Evolutionary conservation across 331 rosid species (phyloP).

Genomic region (Erythrophleum ivorense): DNA sequence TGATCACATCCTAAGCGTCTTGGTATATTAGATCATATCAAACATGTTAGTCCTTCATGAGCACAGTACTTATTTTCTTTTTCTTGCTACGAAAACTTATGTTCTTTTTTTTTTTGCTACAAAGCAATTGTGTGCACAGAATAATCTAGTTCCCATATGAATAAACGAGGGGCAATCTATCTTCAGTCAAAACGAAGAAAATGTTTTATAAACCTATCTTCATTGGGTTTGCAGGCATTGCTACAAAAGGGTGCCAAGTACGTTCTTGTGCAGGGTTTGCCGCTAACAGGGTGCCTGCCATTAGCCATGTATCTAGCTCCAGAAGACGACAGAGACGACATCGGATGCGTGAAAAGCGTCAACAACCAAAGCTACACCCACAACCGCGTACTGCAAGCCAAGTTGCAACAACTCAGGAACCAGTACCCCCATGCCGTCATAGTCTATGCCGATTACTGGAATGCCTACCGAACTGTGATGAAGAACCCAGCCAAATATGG

Average conservation of each 20-base stretch:
- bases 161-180: background rate
- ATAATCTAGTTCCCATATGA: background rate
- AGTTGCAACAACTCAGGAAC: conserved; percentile 57
- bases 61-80: too few relatives aligned
- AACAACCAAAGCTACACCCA: conserved; percentile 67
- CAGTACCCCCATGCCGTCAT: conserved; percentile 72
- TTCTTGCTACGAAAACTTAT: too few relatives aligned
- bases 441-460: conserved; percentile 79
- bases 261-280: conserved; percentile 83
- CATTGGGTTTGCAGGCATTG: conserved; percentile 56
- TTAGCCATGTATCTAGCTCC: conserved; percentile 69
- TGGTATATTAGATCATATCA: too few relatives aligned
- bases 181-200: background rate
- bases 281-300: conserved; percentile 77
- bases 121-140: too few relatives aligned
- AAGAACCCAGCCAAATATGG: conserved; percentile 61
- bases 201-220: background rate
- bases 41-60: too few relatives aligned
- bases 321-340: conserved; percentile 65
- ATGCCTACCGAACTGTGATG: conserved; percentile 68
- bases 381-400: conserved; percentile 58
- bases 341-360: conserved; percentile 76
- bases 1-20: too few relatives aligned
- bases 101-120: too few relatives aligned
- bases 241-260: conserved; percentile 86